phyloP scores from a whole-genome alignment of 441 rosid species.

The Erodium texanum region DNA sequence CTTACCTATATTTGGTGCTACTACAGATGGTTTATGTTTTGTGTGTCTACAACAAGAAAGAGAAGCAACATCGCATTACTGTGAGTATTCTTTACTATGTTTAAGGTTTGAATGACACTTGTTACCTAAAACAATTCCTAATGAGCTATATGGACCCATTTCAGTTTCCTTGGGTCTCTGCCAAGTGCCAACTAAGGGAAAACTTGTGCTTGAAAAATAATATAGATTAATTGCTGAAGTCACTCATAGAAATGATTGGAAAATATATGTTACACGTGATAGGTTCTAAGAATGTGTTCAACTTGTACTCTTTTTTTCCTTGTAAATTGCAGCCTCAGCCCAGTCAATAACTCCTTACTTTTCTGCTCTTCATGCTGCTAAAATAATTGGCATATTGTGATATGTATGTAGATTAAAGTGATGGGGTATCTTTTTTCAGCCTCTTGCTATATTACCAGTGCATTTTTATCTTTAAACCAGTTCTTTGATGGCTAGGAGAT shows the following conservation, averaged over 20 bases:
- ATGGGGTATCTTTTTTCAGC: background rate
- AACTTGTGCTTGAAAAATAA: background rate
- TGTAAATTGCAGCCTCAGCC: background rate
- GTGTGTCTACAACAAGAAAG: conserved; percentile 89
- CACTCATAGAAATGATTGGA: background rate
- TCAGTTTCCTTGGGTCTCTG: background rate
- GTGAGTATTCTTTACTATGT: conserved; percentile 36
- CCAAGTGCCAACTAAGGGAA: background rate
- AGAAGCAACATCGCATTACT: conserved; percentile 76
- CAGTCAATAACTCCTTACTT: background rate
- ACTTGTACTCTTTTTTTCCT: background rate
- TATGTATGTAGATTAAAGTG: background rate
- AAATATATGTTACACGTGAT: background rate
- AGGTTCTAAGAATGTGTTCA: background rate
- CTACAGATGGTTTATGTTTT: conserved; percentile 95
- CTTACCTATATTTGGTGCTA: conserved; percentile 15
- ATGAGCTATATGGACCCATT: background rate
- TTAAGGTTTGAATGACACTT: background rate
- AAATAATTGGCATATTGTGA: background rate
- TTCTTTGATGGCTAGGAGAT: conserved; percentile 2
- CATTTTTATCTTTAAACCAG: background rate
- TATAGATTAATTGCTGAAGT: background rate
- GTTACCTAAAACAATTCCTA: background rate
- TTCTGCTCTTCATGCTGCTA: background rate
- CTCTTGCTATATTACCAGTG: background rate